Base-by-base conservation (phyloP, 305 asterid species). In the Rubia occidens region DNA sequence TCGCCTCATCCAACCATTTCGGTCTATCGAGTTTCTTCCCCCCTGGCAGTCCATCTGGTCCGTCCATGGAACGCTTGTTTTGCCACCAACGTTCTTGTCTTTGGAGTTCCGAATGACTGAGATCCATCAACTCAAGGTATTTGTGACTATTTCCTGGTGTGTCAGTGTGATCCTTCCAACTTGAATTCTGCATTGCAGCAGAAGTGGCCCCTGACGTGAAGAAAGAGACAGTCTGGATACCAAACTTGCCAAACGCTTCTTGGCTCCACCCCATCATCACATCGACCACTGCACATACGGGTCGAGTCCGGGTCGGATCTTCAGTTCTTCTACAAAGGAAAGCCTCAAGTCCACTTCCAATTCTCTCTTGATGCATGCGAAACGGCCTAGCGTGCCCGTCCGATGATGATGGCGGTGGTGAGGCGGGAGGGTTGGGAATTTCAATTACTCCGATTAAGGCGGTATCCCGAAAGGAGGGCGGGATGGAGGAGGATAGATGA, bases 251-350 rank as follows among this genome's bases (percentile, higher is more conserved):
- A 63, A 87, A 89, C 3, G 84, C 75, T 45, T 81, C 85, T 7
- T 75, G 78, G 78, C 86, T 73, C 88, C 89, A 83, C 63, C 86
- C 79, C 89, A 87, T 87, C 96, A 89, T 85, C 55, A 82, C 80
- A 66, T 89, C 96, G 66, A 87, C 76, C 54, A 87, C 84, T 7
- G 76, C 92, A 65, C 88, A 87, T 18, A 70, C 54, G 68, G 88
- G 86, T 67, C 81, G 75, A 76, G 60, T 60, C 76, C 6, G 70
- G 37, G 71, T 80, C 64, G 78, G n/a, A 20, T 78, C 18, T 14
- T 78, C 74, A 32, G 40, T 29, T 62, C 84, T 83, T 3, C 64
- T 72, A 0, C 75, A 29, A 49, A 87, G 76, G 49, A 84, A 76
- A 1, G 75, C 29, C 72, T 87, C 82, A 1, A 85, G 79, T 42